phyloP scores from a whole-genome alignment of 192 early-diverging fungal species.

The Oehlia diaphana region DNA sequence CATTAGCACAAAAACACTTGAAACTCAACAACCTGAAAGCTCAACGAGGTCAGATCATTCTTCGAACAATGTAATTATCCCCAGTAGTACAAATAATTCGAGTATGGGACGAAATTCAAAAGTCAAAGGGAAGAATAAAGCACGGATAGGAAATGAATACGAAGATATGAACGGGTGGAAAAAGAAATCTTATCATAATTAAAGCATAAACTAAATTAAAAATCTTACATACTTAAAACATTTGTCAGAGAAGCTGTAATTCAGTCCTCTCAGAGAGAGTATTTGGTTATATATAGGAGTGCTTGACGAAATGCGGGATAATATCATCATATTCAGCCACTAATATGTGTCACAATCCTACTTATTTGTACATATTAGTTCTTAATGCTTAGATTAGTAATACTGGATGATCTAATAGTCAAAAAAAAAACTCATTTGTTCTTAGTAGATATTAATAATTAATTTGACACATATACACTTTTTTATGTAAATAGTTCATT shows the following conservation, averaged over 20 bases:
- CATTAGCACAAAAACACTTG: background rate
- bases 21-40: background rate
- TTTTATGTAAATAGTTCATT: background rate
- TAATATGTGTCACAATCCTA: background rate
- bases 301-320: background rate
- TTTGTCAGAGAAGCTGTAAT: background rate
- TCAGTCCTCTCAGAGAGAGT: background rate
- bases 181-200: background rate
- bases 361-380: background rate
- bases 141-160: background rate
- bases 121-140: background rate
- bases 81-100: background rate
- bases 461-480: background rate
- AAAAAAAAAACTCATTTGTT: background rate
- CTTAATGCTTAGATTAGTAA: background rate
- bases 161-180: background rate
- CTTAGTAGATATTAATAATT: background rate
- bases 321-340: background rate
- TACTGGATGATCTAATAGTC: background rate
- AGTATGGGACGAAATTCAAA: background rate
- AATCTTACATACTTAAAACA: background rate
- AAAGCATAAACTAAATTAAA: background rate
- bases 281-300: background rate
- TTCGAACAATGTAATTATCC: background rate
- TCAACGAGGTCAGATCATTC: background rate